Percentiles rank a stretch among this genome's conserved stretches.
These are phyloP conservation scores for Podospora australis DNA, from an alignment of 495 filamentous ascomycete species.

Conservation along the genomic window DNA sequence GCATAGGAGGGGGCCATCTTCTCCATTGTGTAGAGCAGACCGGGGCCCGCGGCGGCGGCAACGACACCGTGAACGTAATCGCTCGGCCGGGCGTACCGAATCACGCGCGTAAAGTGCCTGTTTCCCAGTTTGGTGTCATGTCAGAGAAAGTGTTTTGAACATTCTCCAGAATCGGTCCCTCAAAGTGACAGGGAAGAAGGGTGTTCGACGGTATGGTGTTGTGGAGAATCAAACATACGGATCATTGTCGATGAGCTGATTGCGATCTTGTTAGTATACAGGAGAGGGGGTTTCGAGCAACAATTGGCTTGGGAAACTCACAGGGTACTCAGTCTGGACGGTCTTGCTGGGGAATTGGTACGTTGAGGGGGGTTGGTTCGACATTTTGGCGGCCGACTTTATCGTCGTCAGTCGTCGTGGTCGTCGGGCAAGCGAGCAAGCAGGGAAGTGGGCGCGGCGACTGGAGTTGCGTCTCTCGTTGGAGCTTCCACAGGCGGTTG, in stretches of 20 bases:
- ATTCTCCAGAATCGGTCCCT: not conserved
- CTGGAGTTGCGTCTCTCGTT: not conserved
- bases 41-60: conserved; percentile 61
- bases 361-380: conserved; percentile 49
- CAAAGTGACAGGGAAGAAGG: no score
- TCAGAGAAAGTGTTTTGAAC: no score
- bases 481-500: conserved; percentile 2
- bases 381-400: conserved; percentile 46
- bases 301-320: conserved; percentile 48
- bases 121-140: conserved; percentile 18
- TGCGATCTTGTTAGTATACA: conserved; percentile 10
- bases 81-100: conserved; percentile 73
- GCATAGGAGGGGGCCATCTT: conserved; percentile 72
- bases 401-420: conserved; percentile 22
- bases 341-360: conserved; percentile 66
- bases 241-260: conserved; percentile 92
- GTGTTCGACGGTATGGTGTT: not conserved
- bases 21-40: conserved; percentile 71
- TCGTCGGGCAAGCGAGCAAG: conserved; percentile 7
- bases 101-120: conserved; percentile 85
- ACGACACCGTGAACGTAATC: conserved; percentile 70
- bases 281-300: conserved; percentile 14
- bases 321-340: conserved; percentile 71
- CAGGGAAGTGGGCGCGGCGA: not conserved
- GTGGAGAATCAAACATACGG: conserved; percentile 76